Base-by-base conservation (phyloP, 179 eudicot species). In the Heliamphora pulchella region DNA sequence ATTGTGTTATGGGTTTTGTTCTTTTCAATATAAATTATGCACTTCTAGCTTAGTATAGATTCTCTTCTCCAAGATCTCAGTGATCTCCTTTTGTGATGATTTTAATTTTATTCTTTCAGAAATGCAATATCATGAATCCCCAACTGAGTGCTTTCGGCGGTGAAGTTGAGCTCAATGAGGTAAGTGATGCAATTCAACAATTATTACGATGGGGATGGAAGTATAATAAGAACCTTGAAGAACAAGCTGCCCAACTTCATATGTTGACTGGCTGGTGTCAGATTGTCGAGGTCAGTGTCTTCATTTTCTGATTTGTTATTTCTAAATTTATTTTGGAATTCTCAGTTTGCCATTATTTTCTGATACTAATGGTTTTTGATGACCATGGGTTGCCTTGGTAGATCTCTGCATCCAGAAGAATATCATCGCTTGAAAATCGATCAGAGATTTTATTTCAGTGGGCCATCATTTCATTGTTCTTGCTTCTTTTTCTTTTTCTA, bases 201-300 rank as follows among this genome's bases (percentile, higher is more conserved):
- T 83, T 96, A 83, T 87, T 94, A 77, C 86, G 98, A 84, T 96
- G 98, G 99, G 98, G 91, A 81, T 96, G 97, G 98, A 92, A 91
- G 82, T 91, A 92, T 90, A 96, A 96, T 86, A 90, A 87, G 83
- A 96, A 96, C 86, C 92, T 94, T 76, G 99, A 96, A 87, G 99
- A 96, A 82, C 98, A 94, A 80, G 99, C 96, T 84, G 96, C 99
- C 64, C 99, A 96, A 84, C 99, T 96, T 82, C 99, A 96, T 90
- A 92, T 94, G 99, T 87, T 94, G 81, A 94, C 93, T 77, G 92
- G 98, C 80, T 96, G 98, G 99, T 94, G 93, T 75, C 99, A 94
- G 84, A 88, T 92, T 85, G 93, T 91, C 58, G 97, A 96, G 97
- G 99, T 94, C 53, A 17, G 47, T 65, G 15, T 70, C 73, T 62